Percentiles rank a stretch among this genome's conserved stretches.
phyloP scores from a whole-genome alignment of 1,284 basidiomycete species.

The Cutaneotrichosporon curvatum region DNA sequence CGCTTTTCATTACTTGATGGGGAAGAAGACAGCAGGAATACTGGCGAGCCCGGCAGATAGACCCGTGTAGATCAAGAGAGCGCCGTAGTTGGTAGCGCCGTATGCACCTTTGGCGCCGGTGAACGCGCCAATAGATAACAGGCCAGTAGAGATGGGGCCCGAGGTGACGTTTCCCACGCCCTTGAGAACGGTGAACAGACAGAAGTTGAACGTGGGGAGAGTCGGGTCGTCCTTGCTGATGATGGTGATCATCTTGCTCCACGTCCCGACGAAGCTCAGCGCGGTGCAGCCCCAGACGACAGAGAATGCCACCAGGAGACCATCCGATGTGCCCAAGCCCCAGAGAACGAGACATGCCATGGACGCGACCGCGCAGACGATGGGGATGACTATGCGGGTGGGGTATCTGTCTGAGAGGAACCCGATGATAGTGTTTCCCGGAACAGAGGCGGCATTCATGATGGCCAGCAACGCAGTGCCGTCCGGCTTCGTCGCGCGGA shows the following conservation, averaged over 20 bases:
- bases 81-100: conserved; percentile 36
- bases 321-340: conserved; percentile 39
- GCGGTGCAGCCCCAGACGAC: conserved; percentile 34
- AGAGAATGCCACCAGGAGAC: conserved; percentile 26
- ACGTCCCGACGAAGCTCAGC: conserved; percentile 31
- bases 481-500: conserved; percentile 29
- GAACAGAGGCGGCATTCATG: conserved; percentile 44
- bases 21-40: conserved; percentile 14
- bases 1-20: conserved; percentile 3
- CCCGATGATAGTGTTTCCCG: conserved; percentile 38
- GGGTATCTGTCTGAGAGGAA: conserved; percentile 38
- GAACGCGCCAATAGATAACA: conserved; percentile 22
- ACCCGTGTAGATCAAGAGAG: conserved; percentile 30
- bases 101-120: conserved; percentile 37
- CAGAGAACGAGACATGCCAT: conserved; percentile 41
- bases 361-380: conserved; percentile 34
- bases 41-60: conserved; percentile 19
- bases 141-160: conserved; percentile 34
- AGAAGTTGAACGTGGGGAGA: conserved; percentile 33
- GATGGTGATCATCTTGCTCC: conserved; percentile 33
- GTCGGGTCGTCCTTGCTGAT: conserved; percentile 39
- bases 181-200: conserved; percentile 36
- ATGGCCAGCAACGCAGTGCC: conserved; percentile 42
- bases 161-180: conserved; percentile 44
- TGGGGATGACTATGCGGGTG: conserved; percentile 28